Base-by-base conservation (phyloP, 805 yeast species). In the Yarrowia osloensis region DNA sequence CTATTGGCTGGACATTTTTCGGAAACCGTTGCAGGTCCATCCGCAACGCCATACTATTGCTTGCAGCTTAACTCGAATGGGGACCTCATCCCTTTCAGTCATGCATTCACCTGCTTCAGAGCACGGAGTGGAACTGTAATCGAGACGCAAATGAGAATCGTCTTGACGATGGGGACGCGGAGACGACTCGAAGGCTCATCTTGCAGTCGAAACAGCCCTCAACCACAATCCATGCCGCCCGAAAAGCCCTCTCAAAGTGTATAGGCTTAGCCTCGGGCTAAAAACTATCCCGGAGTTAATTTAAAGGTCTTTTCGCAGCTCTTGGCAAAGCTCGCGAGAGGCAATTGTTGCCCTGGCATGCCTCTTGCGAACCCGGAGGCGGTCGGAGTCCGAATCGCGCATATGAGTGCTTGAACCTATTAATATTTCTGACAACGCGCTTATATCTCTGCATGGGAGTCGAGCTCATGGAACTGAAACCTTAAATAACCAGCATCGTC, bases 381-480 rank as follows among this genome's bases (percentile, higher is more conserved):
- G 9, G 39, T 49, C 55, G 37, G 55, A 29, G 55, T 49, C 54
- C 54, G 54, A 47, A 46, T 8, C 35, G 17, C 54, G 26, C 17
- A 11, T 19, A 7, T 19, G 15, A 11, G 6, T 8, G 31, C 31
- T 28, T 6, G 8, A 28, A 28, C 31, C 31, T 28, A 28, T 19
- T n/a, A n/a, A n/a, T n/a, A n/a, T n/a, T n/a, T n/a, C n/a, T n/a
- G n/a, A n/a, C n/a, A n/a, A n/a, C n/a, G n/a, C n/a, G n/a, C n/a
- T n/a, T n/a, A n/a, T n/a, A n/a, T n/a, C n/a, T n/a, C n/a, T 7
- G 28, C 33, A 31, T 13, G 28, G 35, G 17, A 19, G 31, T 47
- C 15, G 35, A n/a, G 29, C 2, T 12, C 49, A 7, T 17, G 28
- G 22, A 8, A 2, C 24, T 24, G 6, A n/a, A 49, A 49, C 55